These are phyloP conservation scores for Fusarium clavum DNA, from an alignment of 2,329 filamentous ascomycete species.

Conservation along the genomic window DNA sequence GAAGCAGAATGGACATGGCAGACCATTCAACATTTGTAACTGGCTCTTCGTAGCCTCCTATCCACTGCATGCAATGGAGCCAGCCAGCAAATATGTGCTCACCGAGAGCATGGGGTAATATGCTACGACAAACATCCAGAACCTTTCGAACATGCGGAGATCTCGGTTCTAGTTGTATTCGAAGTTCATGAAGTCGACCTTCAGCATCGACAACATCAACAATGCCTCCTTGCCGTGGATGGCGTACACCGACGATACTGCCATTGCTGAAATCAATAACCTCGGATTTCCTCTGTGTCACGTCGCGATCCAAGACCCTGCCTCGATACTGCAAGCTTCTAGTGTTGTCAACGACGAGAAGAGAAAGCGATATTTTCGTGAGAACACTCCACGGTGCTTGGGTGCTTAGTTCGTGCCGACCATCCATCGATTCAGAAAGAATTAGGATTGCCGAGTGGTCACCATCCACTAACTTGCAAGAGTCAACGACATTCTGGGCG, in stretches of 20 bases:
- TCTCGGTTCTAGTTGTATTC: conserved; percentile 73
- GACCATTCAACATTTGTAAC: conserved; percentile 75
- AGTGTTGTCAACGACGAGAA: conserved; percentile 69
- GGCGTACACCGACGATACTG: conserved; percentile 65
- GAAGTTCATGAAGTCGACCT: conserved; percentile 72
- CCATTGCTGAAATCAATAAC: conserved; percentile 60
- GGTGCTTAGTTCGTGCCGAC: conserved; percentile 74
- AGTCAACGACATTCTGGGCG: conserved; percentile 76
- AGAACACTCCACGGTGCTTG: conserved; percentile 81
- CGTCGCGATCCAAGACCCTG: conserved; percentile 64
- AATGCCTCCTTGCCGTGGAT: conserved; percentile 68
- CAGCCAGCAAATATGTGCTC: conserved; percentile 75
- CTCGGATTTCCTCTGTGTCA: conserved; percentile 58
- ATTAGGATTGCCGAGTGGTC: conserved; percentile 76
- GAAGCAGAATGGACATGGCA: conserved; percentile 71
- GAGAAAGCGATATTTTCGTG: conserved; percentile 73
- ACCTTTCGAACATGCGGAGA: conserved; percentile 71
- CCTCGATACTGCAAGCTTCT: conserved; percentile 68
- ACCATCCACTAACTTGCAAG: conserved; percentile 76
- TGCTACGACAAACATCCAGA: conserved; percentile 71
- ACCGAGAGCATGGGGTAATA: conserved; percentile 68
- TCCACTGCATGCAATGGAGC: conserved; percentile 81
- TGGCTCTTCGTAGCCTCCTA: conserved; percentile 61
- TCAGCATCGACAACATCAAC: conserved; percentile 75
- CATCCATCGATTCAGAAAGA: conserved; percentile 72